Base-by-base conservation (phyloP, 208 protist genomes). In the Naegleria lovaniensis region DNA sequence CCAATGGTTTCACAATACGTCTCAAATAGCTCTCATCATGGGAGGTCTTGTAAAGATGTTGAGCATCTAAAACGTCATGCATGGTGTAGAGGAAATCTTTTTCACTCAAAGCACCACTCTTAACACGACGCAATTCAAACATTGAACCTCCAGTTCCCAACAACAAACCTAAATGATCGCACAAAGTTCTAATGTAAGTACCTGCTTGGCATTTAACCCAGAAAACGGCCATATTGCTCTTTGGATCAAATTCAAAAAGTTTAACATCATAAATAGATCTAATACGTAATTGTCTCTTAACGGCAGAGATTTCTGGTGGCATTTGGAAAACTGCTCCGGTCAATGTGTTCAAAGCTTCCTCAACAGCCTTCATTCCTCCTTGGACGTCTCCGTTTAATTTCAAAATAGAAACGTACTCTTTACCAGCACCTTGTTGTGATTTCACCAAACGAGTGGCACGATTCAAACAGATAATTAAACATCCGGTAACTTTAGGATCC, bases 151-250 rank as follows among this genome's bases (percentile, higher is more conserved):
- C 98, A 75, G 97, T 96, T 85, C 99, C 99, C 39, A 99, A 95
- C 43, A 99, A 94, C 4, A 99, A 94, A 91, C 99, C 99, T 22
- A 99, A 93, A 94, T 99, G 99, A 9, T 99, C 98, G 93, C 99
- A 99, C 39, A 99, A 97, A 11, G 99, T 99, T 94, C 99, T 96
- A 92, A 99, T 99, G 94, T 99, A 99, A 7, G 99, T 99, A 92
- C 99, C 99, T 19, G 99, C 99, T 95, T 99, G 97, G 94, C 99
- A 99, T 90, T 95, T 95, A 51, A 99, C 98, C 95, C 98, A 98
- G 94, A 99, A 99, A 16, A 99, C 95, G 51, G 95, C 98, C 52
- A 99, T 94, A 83, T 99, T 94, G 83, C 97, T 95, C 90, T 99
- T 97, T 52, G 96, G 94, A 93, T 99, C 98, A 93, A 97, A 99